Base-by-base conservation (phyloP, 1,139 yeast species). In the Dujonia santamariae region DNA sequence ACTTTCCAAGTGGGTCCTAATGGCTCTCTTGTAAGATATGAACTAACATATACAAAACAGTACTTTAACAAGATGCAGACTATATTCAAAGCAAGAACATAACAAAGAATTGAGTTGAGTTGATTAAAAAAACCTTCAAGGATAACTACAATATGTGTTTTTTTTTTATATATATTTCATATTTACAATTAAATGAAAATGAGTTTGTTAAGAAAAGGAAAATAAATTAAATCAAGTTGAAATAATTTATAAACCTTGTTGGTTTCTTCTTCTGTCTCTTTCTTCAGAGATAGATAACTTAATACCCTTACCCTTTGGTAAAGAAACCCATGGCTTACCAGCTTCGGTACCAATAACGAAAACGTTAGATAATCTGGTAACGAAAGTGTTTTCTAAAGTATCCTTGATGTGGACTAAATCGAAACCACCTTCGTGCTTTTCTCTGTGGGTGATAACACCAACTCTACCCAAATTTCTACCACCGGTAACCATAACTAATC, bases 381-480 rank as follows among this genome's bases (percentile, higher is more conserved):
- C 96, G 73, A 88, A 88, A 55, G 90, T 75, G 88, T 88, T 88
- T 67, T 87, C 96, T 59, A 87, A 80, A 47, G 94, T 69, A 66
- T 88, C 96, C 84, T 87, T 88, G 72, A 88, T 81, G 85, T 88
- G 96, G 59, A 87, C 96, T 70, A 88, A 83, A 71, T 88, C 96
- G 78, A 88, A 88, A 67, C 96, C 96, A 72, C 97, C 97, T 67
- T 86, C 95, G 79, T 88, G 97, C 75, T 85, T 85, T 76, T 88
- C 97, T 73, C 90, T 83, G 90, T 87, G 95, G 56, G 83, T 78
- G 66, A 88, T 86, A 55, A 85, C 85, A 82, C 97, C 97, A 63
- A 86, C 86, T 75, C 97, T 85, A 67, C 97, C 97, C 92, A 87
- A 81, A 85, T 86, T 86, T 75, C 95, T 92, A 75, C 97, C 97